A percentile compares a stretch with the other conserved stretches of the same genome.
These are phyloP conservation scores for Vitis hybrid DNA, from an alignment of 177 flowering plant species.

Conservation along the genomic window DNA sequence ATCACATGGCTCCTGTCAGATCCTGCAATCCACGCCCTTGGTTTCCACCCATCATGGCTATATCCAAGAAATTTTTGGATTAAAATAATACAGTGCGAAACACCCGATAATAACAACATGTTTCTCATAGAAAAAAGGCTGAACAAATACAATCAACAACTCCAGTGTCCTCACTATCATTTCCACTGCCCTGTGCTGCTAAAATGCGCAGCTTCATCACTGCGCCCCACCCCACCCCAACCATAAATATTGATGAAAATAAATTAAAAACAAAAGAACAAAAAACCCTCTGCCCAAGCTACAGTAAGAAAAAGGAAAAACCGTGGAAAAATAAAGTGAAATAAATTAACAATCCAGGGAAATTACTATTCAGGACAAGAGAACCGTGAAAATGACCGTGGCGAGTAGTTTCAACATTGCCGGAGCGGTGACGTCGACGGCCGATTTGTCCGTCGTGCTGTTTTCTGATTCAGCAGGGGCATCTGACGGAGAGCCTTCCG, in stretches of 20 bases:
- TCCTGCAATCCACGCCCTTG: too few species aligned
- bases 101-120: too few species aligned
- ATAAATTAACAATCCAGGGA: constrained; percentile 11
- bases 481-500: constrained; percentile 41
- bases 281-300: not conserved
- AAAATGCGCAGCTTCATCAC: constrained; percentile 9
- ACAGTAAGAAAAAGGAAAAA: not conserved
- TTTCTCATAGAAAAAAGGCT: too few species aligned
- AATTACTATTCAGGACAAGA: constrained; percentile 41
- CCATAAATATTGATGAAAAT: not conserved
- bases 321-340: constrained; percentile 4
- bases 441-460: constrained; percentile 29
- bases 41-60: too few species aligned
- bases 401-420: constrained; percentile 29
- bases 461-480: constrained; percentile 36
- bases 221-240: too few species aligned
- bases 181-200: not conserved
- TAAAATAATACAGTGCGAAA: too few species aligned
- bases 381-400: constrained; percentile 23
- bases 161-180: not conserved
- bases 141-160: not conserved
- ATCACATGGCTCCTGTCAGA: too few species aligned
- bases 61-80: too few species aligned
- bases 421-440: constrained; percentile 26
- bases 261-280: constrained; percentile 9